phyloP scores from a whole-genome alignment of 331 rosid species.

The Rosa hybrid region DNA sequence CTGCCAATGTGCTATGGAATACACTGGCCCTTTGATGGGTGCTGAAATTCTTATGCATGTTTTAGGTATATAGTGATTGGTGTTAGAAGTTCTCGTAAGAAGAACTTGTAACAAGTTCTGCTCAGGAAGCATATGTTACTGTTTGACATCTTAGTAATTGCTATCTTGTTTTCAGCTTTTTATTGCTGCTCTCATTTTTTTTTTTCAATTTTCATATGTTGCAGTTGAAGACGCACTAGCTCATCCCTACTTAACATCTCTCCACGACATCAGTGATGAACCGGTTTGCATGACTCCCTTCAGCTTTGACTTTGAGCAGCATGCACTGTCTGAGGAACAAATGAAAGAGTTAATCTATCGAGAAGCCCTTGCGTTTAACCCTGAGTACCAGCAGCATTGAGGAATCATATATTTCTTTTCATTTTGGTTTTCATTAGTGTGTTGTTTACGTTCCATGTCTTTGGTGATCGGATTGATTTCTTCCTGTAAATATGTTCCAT shows the following conservation, averaged over 20 bases:
- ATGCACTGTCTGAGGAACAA: constrained; percentile 88
- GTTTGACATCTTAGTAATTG: not conserved
- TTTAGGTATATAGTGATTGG: not conserved
- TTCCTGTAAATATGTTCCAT: constrained; percentile 57
- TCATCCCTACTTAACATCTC: constrained; percentile 90
- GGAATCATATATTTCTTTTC: constrained; percentile 17
- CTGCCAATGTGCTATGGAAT: not conserved
- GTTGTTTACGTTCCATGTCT: constrained; percentile 41
- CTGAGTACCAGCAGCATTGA: constrained; percentile 65
- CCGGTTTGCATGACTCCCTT: constrained; percentile 95
- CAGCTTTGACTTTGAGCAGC: constrained; percentile 97
- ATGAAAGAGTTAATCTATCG: constrained; percentile 89
- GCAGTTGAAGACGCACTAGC: constrained; percentile 93
- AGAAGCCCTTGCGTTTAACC: constrained; percentile 97
- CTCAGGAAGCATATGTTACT: not conserved
- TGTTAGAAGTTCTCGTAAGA: not conserved
- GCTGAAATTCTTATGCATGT: not conserved
- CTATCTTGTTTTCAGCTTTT: not conserved
- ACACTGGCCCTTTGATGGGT: constrained; percentile 2
- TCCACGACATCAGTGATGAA: constrained; percentile 97
- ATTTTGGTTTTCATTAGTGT: constrained; percentile 30
- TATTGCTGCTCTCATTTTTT: not conserved
- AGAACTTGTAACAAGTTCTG: not conserved
- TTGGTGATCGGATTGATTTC: constrained; percentile 36
- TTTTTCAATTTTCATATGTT: not conserved